Conservation (phyloP, 1,284 basidiomycete species). For the Ganoderma leucocontextum region DNA sequence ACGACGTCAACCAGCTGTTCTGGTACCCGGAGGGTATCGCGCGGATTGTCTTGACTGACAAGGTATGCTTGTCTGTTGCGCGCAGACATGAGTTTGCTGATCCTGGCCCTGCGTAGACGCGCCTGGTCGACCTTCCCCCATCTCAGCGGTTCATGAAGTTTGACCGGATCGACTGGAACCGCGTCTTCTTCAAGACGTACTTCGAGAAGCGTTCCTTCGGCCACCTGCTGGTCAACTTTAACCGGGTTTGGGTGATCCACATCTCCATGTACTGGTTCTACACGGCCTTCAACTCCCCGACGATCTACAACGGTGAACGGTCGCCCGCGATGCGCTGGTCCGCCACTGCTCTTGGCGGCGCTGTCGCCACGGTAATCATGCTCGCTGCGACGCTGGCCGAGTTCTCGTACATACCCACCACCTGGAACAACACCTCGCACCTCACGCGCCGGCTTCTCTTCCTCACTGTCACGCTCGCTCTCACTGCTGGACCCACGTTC, state of each 20-base stretch:
- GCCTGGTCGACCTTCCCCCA: conserved; percentile 89
- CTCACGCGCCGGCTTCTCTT: conserved; percentile 88
- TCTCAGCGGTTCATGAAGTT: conserved; percentile 95
- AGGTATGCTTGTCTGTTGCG: conserved; percentile 55
- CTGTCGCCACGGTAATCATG: conserved; percentile 92
- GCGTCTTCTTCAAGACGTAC: conserved; percentile 97
- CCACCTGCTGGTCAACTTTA: conserved; percentile 96
- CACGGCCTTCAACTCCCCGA: conserved; percentile 92
- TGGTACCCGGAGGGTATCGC: conserved; percentile 99
- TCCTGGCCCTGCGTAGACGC: conserved; percentile 58
- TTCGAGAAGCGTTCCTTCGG: conserved; percentile 94
- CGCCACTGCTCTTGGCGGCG: conserved; percentile 89
- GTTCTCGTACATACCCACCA: conserved; percentile 95
- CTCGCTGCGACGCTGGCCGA: conserved; percentile 91
- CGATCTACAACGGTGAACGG: conserved; percentile 72
- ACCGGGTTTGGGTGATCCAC: conserved; percentile 97
- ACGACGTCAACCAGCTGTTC: conserved; percentile 99
- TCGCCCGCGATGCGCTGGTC: conserved; percentile 87
- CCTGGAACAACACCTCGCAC: conserved; percentile 97
- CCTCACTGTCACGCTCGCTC: conserved; percentile 82
- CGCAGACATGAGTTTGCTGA: not conserved
- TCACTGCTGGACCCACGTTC: conserved; percentile 90
- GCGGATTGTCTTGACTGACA: conserved; percentile 88
- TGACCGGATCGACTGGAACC: conserved; percentile 93
- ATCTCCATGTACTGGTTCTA: conserved; percentile 94